Percentiles rank a stretch among this genome's conserved stretches.
Conservation (phyloP, 805 yeast species). For the Yamadazyma paraphyllophila region DNA sequence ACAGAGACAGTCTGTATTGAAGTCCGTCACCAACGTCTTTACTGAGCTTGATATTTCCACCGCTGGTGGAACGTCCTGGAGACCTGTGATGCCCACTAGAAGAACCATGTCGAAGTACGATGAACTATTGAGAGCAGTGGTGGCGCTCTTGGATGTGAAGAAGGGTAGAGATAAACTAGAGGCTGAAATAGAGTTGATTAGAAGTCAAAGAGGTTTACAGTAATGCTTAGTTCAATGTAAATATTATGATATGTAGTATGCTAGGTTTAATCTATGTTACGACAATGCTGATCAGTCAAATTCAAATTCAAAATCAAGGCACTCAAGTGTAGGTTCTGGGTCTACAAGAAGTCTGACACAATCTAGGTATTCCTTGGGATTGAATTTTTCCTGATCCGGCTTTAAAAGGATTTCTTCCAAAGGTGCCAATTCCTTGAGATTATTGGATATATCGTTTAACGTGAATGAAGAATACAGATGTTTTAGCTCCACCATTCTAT, state of each 20-base stretch:
- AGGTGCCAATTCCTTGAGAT: slow-evolving; percentile 9
- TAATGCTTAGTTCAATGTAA: not conserved
- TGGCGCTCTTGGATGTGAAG: slow-evolving; percentile 75
- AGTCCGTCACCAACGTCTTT: slow-evolving; percentile 66
- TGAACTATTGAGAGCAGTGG: slow-evolving; percentile 64
- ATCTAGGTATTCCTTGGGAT: not conserved
- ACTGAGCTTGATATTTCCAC: slow-evolving; percentile 78
- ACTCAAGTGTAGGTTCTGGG: not conserved
- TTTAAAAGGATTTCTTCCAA: slow-evolving; percentile 6
- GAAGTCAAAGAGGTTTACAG: slow-evolving; percentile 31
- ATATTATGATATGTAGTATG: too few relatives aligned
- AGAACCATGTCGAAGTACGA: slow-evolving; percentile 77
- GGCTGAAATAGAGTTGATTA: slow-evolving; percentile 57
- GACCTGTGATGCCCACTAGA: slow-evolving; percentile 86
- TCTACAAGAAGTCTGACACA: not conserved
- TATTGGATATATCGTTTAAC: slow-evolving; percentile 10
- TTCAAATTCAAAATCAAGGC: slow-evolving; percentile 8
- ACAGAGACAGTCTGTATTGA: slow-evolving; percentile 68
- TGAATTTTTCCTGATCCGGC: slow-evolving; percentile 6
- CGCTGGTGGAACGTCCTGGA: slow-evolving; percentile 47
- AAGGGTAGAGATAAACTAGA: slow-evolving; percentile 84
- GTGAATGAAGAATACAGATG: slow-evolving; percentile 11
- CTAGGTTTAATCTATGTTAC: too few relatives aligned
- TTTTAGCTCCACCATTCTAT: slow-evolving; percentile 6
- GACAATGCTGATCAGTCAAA: slow-evolving; percentile 2